Base-by-base conservation (phyloP, 345 rosid genomes). In the Lumnitzera racemosa region DNA sequence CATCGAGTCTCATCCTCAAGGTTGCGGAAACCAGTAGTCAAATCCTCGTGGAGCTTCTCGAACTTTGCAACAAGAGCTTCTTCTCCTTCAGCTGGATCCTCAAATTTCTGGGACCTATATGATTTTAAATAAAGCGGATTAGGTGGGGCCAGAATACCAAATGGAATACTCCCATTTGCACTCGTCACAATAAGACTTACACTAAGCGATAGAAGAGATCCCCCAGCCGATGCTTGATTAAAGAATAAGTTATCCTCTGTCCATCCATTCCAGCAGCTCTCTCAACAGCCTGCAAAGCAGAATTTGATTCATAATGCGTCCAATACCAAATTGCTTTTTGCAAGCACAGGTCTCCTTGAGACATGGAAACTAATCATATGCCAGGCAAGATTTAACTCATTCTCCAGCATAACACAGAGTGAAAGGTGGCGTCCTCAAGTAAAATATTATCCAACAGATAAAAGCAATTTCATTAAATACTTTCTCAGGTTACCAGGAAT, bases 41-140 rank as follows among this genome's bases (percentile, higher is more conserved):
- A 86, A 78, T 95, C 96, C 17, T 95, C 96, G 2, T 83, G 75
- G 74, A 95, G 77, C 82, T 90, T 90, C 63, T 59, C 64, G 83
- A 90, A 90, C 73, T 95, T 95, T 2, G 74, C 96, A 65, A 90
- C 91, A 5, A 95, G 85, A 13, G 83, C 80, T 52, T 68, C 85
- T 78, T 90, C 99, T 49, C 99, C 99, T 79, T 95, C 99, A 8
- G 96, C 98, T 27, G 99, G 98, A 69, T 95, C 99, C 82, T 95
- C 97, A 55, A 90, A 95, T 73, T 88, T 88, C 84, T 90, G 94
- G 56, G 97, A 90, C 80, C 97, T 95, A 89, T 58, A 70, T 11
- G 59, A 20, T 51, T 20, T 20, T 24, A 69, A 13, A 36, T 49
- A 61, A 36, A 5, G 43, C 43, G 7, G 43, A 36, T 36, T 59